Evolutionary conservation across 2,329 filamentous ascomycete species (phyloP).

Genomic region (Fusarium sp.): DNA sequence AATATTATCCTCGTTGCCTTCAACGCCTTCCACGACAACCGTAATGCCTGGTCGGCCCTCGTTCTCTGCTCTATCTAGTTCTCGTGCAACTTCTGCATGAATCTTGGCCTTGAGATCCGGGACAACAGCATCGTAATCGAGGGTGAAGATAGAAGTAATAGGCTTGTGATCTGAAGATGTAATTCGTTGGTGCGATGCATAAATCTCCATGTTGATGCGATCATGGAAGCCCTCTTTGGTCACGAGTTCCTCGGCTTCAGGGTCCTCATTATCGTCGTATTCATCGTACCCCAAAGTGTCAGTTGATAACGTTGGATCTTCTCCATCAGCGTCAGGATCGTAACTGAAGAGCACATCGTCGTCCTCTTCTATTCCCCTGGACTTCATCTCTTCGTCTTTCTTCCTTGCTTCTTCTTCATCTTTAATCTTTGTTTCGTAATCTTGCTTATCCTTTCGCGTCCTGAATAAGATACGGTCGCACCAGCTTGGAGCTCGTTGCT

Average conservation of each 20-base stretch:
- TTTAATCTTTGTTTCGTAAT: conserved; percentile 70
- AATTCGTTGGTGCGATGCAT: conserved; percentile 89
- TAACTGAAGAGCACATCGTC: conserved; percentile 91
- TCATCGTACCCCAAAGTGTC: conserved; percentile 68
- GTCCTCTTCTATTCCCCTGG: conserved; percentile 81
- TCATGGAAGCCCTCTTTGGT: conserved; percentile 70
- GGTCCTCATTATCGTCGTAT: conserved; percentile 61
- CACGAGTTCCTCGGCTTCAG: conserved; percentile 59
- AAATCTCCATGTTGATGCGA: conserved; percentile 70
- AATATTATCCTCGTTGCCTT: conserved; percentile 60
- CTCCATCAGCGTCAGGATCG: conserved; percentile 80
- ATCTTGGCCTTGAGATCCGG: conserved; percentile 85
- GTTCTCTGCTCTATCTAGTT: conserved; percentile 91
- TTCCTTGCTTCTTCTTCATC: conserved; percentile 75
- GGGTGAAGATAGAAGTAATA: conserved; percentile 81
- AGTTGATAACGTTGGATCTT: conserved; percentile 50
- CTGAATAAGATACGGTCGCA: conserved; percentile 94
- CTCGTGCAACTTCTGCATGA: conserved; percentile 86
- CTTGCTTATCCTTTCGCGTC: conserved; percentile 75
- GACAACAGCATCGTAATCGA: conserved; percentile 88
- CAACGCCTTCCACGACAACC: conserved; percentile 76
- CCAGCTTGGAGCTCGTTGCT: conserved; percentile 93
- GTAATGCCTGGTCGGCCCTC: conserved; percentile 86
- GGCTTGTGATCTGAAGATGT: conserved; percentile 97
- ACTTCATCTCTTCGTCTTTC: conserved; percentile 87